Base-by-base conservation (phyloP, 148 eudicot genomes). In the Chenopodium album region DNA sequence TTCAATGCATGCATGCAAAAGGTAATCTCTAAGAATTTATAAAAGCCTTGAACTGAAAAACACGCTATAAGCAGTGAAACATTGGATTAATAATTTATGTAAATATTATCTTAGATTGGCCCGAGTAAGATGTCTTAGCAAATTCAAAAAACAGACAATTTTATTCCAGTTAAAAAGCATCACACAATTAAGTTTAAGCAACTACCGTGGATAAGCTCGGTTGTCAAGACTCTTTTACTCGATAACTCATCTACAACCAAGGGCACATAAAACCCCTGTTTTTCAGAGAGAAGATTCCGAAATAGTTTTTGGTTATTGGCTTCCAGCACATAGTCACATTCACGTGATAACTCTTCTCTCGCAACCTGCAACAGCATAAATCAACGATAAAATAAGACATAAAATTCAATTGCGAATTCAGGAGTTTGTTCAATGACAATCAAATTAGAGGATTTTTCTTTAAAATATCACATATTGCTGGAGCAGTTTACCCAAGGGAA, bases 281-380 rank as follows among this genome's bases (percentile, higher is more conserved):
- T 84, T 76, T 86, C 81, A 28, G 91, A 84, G 68, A 96, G 86
- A 68, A 89, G 85, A 59, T 81, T 80, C 31, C 89, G 89, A 77
- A 92, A 96, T 76, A 85, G 81, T 84, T 84, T 88, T 88, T 96
- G 99, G 84, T 89, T 94, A 69, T 62, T 59, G 80, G 94, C 91
- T 87, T 96, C 99, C 76, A 94, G 81, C 84, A 84, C 91, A 84
- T 96, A 96, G 86, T 96, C 92, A 83, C 99, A 96, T 86, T 96
- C 99, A 63, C 89, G 94, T 66, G 99, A 88, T 85, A 96, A 83
- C 86, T 96, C 99, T 86, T 96, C 97, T 85, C 94, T 96, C n/a
- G 99, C 99, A 63, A 96, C 99, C 98, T 95, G 86, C 47, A 72
- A 59, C 47, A 34, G 12, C 0, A 2, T 1, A 41, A 73, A 73